A percentile compares a stretch with the other conserved stretches of the same genome.
phyloP scores from a whole-genome alignment of 2,329 filamentous ascomycete species.

The Curvularia sp. region DNA sequence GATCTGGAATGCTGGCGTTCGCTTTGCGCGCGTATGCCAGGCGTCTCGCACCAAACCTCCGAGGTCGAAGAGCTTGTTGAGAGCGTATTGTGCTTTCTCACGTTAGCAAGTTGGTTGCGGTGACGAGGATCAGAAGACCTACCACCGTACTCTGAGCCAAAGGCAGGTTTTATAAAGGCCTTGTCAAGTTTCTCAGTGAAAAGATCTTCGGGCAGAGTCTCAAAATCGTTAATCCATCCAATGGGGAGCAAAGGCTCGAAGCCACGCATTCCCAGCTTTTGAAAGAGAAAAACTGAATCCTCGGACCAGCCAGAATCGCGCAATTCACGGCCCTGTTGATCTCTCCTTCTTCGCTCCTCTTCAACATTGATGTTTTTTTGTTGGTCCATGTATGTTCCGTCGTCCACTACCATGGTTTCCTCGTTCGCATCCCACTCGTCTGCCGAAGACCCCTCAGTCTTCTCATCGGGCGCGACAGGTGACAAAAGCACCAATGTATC shows the following conservation, averaged over 20 bases:
- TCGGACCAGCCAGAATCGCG: conserved; percentile 58
- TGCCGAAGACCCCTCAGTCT: conserved; percentile 21
- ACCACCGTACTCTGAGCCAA: conserved; percentile 57
- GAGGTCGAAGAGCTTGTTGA: conserved; percentile 59
- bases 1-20: conserved; percentile 51
- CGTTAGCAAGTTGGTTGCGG: conserved; percentile 17
- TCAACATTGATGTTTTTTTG: conserved; percentile 34
- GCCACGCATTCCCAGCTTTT: conserved; percentile 63
- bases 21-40: conserved; percentile 49
- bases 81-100: conserved; percentile 58
- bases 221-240: conserved; percentile 62
- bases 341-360: conserved; percentile 34
- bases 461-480: conserved; percentile 11
- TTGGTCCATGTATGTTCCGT: conserved; percentile 38
- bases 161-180: conserved; percentile 57
- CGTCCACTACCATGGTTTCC: conserved; percentile 46
- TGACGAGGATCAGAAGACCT: conserved; percentile 15
- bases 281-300: conserved; percentile 61
- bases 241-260: conserved; percentile 63
- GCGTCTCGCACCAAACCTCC: conserved; percentile 62
- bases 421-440: conserved; percentile 48
- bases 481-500: conserved; percentile 37
- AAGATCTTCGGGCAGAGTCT: conserved; percentile 60
- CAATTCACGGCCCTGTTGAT: conserved; percentile 44
- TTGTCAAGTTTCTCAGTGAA: conserved; percentile 56